Conservation (phyloP, 164 flowering plant genomes). For the Kalanchoe fedtschenkoi region DNA sequence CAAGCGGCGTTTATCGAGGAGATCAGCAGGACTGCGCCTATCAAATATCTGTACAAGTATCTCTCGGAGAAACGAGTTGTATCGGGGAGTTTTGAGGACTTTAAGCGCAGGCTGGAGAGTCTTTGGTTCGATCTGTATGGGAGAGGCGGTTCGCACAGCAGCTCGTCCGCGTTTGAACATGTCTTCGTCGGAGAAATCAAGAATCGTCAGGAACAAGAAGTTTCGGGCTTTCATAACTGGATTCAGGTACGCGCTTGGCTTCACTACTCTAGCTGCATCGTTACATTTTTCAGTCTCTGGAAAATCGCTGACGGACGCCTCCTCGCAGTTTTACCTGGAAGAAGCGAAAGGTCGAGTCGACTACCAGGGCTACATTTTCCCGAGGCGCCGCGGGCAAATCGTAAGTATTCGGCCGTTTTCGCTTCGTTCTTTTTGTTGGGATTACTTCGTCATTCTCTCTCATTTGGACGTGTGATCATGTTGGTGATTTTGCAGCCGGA, state of each 20-base stretch:
- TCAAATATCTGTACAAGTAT: conserved; percentile 81
- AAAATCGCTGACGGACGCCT: background rate
- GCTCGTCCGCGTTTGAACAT: conserved; percentile 93
- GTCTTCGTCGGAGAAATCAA: conserved; percentile 98
- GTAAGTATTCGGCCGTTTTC: too few relatives aligned
- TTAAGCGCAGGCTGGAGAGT: conserved; percentile 48
- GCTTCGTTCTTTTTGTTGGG: too few relatives aligned
- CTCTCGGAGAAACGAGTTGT: conserved; percentile 45
- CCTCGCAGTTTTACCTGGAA: conserved; percentile 73
- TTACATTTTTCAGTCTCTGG: background rate
- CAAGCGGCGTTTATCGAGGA: conserved; percentile 88
- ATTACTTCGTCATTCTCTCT: too few relatives aligned
- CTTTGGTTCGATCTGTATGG: conserved; percentile 89
- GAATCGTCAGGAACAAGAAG: conserved; percentile 54
- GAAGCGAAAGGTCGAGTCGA: conserved; percentile 88
- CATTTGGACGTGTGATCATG: too few relatives aligned
- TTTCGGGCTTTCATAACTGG: conserved; percentile 97
- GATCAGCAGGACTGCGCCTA: conserved; percentile 83
- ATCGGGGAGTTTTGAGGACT: conserved; percentile 41
- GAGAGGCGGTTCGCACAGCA: conserved; percentile 70
- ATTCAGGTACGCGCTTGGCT: conserved; percentile 49
- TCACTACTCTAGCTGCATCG: background rate
- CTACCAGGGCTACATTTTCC: conserved; percentile 89
- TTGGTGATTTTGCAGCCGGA: conserved; percentile 84
- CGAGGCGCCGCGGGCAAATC: conserved; percentile 62